phyloP scores from a whole-genome alignment of 495 filamentous ascomycete genomes.

The Chlorociboria aeruginascens region DNA sequence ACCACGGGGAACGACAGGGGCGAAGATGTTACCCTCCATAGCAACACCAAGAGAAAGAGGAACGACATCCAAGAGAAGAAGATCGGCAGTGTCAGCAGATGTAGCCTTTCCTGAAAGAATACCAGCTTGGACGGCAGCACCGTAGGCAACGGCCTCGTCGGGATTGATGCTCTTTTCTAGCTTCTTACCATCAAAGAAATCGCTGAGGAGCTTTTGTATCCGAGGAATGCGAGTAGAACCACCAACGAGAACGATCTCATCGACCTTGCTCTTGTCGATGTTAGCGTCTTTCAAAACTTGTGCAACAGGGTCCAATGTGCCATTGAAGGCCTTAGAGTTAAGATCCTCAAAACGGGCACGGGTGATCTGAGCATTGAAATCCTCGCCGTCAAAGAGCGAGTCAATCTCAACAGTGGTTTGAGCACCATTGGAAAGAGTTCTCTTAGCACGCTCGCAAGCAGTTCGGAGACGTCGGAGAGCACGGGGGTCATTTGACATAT shows the following conservation, averaged over 20 bases:
- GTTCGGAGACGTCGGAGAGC: slow-evolving; percentile 95
- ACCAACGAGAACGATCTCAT: slow-evolving; percentile 97
- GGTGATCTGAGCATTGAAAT: slow-evolving; percentile 98
- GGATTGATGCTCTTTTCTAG: slow-evolving; percentile 99
- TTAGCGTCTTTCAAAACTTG: slow-evolving; percentile 95
- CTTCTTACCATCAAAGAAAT: slow-evolving; percentile 99
- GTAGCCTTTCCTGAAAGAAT: slow-evolving; percentile 96
- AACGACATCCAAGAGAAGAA: slow-evolving; percentile 91
- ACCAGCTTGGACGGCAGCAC: slow-evolving; percentile 96
- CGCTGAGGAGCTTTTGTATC: slow-evolving; percentile 95
- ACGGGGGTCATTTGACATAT: slow-evolving; percentile 81
- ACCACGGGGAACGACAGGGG: slow-evolving; percentile 85
- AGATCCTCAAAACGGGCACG: slow-evolving; percentile 99
- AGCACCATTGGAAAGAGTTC: slow-evolving; percentile 90
- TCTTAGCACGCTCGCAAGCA: slow-evolving; percentile 98
- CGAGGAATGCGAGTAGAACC: slow-evolving; percentile 98
- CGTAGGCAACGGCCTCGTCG: slow-evolving; percentile 97
- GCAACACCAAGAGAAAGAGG: slow-evolving; percentile 98
- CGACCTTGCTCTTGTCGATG: slow-evolving; percentile 87
- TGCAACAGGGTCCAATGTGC: slow-evolving; percentile 94
- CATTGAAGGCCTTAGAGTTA: slow-evolving; percentile 91
- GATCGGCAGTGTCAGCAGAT: slow-evolving; percentile 88
- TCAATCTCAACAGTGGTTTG: slow-evolving; percentile 99
- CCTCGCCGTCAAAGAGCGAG: slow-evolving; percentile 93
- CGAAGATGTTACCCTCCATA: slow-evolving; percentile 99